Evolutionary conservation across 2,329 filamentous ascomycete species (phyloP), one percentile per base, ranked within the genome.

Genomic region (Fusarium sp.): DNA sequence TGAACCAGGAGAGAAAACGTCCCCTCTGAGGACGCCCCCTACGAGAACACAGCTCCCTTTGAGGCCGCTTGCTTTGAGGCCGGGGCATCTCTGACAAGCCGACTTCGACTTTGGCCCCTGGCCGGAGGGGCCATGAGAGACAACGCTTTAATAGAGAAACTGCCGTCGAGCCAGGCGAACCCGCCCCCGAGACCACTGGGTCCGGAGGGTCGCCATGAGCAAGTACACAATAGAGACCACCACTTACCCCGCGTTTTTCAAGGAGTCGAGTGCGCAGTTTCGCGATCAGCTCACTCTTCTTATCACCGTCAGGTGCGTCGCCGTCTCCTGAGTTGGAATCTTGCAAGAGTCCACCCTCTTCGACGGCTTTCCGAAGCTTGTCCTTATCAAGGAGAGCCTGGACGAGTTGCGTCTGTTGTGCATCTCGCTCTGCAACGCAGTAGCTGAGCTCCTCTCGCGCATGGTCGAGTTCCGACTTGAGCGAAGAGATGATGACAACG

Each of bases 361-460:
- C 88, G 39, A 86, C 82, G 67, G 89, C 85, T 79, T 89, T 88
- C 64, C 88, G 86, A 64, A 91, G 83, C 80, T 88, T 88, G 69
- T 92, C 90, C 79, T 92, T 92, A 72, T 88, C 86, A 54, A 92
- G 84, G 20, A 92, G 84, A 52, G 89, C 87, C 45, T 90, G 86
- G 74, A 92, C 86, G 27, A 92, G 85, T 78, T 92, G 90, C 56
- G 86, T 86, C 81, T 90, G 89, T 77, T 90, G 86, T 69, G 87
- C 85, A 63, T 91, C 89, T 59, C 86, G 84, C 79, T 92, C 89
- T 64, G 85, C 83, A 69, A 83, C 84, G 59, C 88, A 81, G 64
- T 84, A 81, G 66, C 85, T 86, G 72, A 87, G 83, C 75, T 89
- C 87, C 68, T 84, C 85, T 72, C 90, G 86, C 72, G 89, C 84